These are phyloP conservation scores for Lipomyces mesembrius DNA, from an alignment of 805 yeast genomes.

Conservation along the genomic window DNA sequence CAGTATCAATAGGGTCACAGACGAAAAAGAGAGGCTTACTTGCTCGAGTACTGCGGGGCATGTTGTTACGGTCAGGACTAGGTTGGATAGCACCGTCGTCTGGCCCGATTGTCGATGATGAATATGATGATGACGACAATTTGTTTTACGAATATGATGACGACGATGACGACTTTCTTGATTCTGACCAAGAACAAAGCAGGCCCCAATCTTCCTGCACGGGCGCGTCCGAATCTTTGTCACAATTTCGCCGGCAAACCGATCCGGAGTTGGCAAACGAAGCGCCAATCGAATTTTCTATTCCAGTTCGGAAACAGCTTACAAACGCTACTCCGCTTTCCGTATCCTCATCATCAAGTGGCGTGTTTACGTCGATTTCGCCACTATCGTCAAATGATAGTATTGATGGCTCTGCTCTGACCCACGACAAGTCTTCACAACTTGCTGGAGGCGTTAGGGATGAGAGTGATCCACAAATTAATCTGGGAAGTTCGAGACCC, in stretches of 20 bases:
- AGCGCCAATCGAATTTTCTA: conserved; percentile 5
- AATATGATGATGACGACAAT: conserved; percentile 22
- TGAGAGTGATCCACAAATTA: background rate
- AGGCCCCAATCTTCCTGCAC: background rate
- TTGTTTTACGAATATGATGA: conserved; percentile 22
- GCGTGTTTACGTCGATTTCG: background rate
- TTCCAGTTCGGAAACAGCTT: background rate
- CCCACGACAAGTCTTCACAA: background rate
- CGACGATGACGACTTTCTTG: conserved; percentile 15
- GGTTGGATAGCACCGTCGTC: conserved; percentile 20
- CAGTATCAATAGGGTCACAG: background rate
- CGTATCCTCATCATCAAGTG: background rate
- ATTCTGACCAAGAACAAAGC: background rate
- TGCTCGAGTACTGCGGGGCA: conserved; percentile 6
- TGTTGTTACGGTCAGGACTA: conserved; percentile 21
- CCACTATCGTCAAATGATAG: conserved; percentile 1
- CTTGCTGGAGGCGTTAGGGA: background rate
- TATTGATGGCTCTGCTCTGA: background rate
- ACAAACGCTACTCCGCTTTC: background rate
- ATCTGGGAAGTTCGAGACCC: background rate
- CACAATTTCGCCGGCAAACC: background rate
- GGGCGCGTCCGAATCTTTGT: background rate
- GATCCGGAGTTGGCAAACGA: background rate
- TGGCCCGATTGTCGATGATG: background rate
- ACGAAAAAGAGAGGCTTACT: background rate